phyloP scores from a whole-genome alignment of 1,139 yeast genomes.

The Wickerhamomyces sp. region DNA sequence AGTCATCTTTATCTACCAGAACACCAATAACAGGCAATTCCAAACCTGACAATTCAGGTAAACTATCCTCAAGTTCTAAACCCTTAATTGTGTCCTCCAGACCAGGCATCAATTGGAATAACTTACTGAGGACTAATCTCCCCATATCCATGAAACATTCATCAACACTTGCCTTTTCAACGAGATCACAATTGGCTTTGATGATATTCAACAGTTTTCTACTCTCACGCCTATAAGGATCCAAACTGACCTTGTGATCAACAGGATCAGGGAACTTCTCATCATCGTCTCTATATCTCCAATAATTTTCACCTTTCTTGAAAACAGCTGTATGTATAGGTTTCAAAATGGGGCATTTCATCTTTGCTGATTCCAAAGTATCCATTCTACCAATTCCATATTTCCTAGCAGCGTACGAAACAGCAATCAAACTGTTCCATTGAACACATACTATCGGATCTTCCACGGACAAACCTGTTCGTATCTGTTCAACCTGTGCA shows the following conservation, averaged over 20 bases:
- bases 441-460: conserved; percentile 94
- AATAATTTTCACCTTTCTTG: conserved; percentile 75
- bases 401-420: conserved; percentile 81
- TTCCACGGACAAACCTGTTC: conserved; percentile 56
- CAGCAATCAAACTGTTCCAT: conserved; percentile 88
- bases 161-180: conserved; percentile 94
- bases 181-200: conserved; percentile 48
- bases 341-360: conserved; percentile 69
- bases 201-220: conserved; percentile 70
- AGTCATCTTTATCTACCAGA: conserved; percentile 14
- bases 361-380: conserved; percentile 55
- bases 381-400: conserved; percentile 82
- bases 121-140: conserved; percentile 26
- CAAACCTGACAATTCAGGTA: conserved; percentile 40
- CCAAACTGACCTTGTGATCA: conserved; percentile 78
- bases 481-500: conserved; percentile 86
- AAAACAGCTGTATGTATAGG: conserved; percentile 94
- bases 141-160: conserved; percentile 89
- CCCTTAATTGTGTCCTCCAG: conserved; percentile 17
- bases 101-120: conserved; percentile 31
- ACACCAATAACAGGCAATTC: conserved; percentile 15
- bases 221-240: conserved; percentile 86
- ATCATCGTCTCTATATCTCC: conserved; percentile 59
- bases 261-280: conserved; percentile 36
- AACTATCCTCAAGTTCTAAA: conserved; percentile 24